Conservation (phyloP, 2,329 filamentous ascomycete species). For the Scedosporium boydii region DNA sequence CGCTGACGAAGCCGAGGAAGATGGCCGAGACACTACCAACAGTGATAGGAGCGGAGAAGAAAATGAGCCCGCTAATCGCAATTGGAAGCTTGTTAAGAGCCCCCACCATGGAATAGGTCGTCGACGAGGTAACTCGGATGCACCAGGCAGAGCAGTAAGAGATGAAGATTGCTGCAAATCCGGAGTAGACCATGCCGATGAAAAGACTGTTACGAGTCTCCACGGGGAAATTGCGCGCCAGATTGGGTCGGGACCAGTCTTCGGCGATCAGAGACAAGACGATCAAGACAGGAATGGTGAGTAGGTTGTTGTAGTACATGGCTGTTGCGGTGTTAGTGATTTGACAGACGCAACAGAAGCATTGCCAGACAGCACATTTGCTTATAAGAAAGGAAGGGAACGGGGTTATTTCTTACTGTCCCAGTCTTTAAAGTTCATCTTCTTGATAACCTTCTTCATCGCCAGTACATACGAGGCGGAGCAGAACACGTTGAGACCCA, state of each 20-base stretch:
- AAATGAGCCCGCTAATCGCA: conserved; percentile 81
- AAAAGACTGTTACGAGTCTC: conserved; percentile 71
- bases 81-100: conserved; percentile 97
- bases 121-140: conserved; percentile 92
- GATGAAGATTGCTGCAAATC: conserved; percentile 89
- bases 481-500: conserved; percentile 94
- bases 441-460: conserved; percentile 98
- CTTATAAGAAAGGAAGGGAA: background rate
- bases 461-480: conserved; percentile 80
- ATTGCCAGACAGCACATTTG: conserved; percentile 18
- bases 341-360: background rate
- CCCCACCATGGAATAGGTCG: conserved; percentile 98
- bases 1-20: conserved; percentile 80
- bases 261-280: conserved; percentile 73
- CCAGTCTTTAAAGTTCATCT: conserved; percentile 99
- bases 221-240: conserved; percentile 79
- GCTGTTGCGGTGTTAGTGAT: conserved; percentile 41
- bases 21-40: conserved; percentile 89
- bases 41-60: conserved; percentile 91
- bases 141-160: conserved; percentile 99
- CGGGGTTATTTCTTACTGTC: conserved; percentile 60
- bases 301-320: conserved; percentile 99
- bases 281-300: conserved; percentile 88
- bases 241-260: conserved; percentile 83
- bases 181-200: conserved; percentile 87